phyloP scores from a whole-genome alignment of 2,329 filamentous ascomycete species.

The Pseudogymnoascus sp. region DNA sequence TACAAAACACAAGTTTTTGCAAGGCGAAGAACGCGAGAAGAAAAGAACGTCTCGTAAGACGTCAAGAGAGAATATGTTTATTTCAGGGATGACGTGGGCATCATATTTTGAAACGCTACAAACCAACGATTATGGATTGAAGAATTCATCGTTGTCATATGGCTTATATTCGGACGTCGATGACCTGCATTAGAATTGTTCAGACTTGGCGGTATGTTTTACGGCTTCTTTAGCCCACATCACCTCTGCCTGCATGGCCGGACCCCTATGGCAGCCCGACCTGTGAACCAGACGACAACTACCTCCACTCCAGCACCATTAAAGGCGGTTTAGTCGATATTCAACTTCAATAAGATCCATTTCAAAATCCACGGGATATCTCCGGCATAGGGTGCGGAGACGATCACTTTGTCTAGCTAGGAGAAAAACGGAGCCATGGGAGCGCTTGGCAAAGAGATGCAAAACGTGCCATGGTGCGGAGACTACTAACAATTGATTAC shows the following conservation, averaged over 20 bases:
- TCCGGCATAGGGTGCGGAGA: too few relatives aligned
- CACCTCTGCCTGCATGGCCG: background rate
- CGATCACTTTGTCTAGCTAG: background rate
- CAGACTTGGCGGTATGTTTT: background rate
- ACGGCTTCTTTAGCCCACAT: background rate
- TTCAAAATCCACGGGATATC: too few relatives aligned
- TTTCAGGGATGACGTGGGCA: background rate
- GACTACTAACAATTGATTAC: conserved; percentile 60
- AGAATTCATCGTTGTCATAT: background rate
- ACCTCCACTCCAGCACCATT: background rate
- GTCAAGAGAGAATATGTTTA: background rate
- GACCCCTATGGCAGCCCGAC: background rate
- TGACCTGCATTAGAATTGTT: background rate
- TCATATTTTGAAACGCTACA: background rate
- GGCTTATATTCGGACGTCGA: background rate
- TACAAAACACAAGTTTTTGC: background rate
- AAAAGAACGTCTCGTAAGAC: background rate
- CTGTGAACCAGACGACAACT: background rate
- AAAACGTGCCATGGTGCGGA: conserved; percentile 49
- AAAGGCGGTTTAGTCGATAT: too few relatives aligned
- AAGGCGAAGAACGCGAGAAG: background rate
- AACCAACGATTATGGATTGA: background rate
- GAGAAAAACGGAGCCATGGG: conserved; percentile 10
- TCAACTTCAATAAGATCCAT: too few relatives aligned
- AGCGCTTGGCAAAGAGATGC: conserved; percentile 37